These are phyloP conservation scores for Lyophyllum semitale DNA, from an alignment of 768 basidiomycete species.

Conservation along the genomic window DNA sequence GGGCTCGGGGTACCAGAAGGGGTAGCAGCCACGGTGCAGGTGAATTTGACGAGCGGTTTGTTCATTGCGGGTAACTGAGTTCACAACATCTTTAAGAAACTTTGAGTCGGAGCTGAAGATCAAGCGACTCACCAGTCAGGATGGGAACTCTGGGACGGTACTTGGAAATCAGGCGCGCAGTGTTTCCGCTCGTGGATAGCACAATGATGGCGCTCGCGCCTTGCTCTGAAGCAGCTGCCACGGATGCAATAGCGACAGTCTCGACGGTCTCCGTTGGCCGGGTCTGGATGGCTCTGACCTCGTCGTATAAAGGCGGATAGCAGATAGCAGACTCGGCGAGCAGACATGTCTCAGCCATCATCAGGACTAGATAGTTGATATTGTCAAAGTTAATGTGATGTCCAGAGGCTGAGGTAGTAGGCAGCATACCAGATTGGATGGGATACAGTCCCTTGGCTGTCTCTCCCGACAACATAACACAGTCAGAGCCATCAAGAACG, in stretches of 20 bases:
- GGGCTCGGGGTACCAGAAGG: conserved; percentile 96
- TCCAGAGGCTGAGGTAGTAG: neutral
- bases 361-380: conserved; percentile 61
- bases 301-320: conserved; percentile 93
- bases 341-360: conserved; percentile 99
- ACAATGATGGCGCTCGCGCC: conserved; percentile 94
- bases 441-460: conserved; percentile 98
- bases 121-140: conserved; percentile 71
- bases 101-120: neutral
- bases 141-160: conserved; percentile 94
- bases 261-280: conserved; percentile 94
- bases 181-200: conserved; percentile 94
- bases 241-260: conserved; percentile 95
- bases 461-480: conserved; percentile 99
- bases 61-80: conserved; percentile 90
- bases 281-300: conserved; percentile 74
- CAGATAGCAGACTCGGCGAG: conserved; percentile 95
- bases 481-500: conserved; percentile 97
- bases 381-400: neutral
- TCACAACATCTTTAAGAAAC: neutral
- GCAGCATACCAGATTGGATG: conserved; percentile 81
- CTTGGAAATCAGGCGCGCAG: conserved; percentile 94
- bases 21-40: conserved; percentile 95
- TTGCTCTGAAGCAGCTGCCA: conserved; percentile 94
- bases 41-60: conserved; percentile 97